phyloP scores from a whole-genome alignment of 345 rosid species.

The Draba incana region DNA sequence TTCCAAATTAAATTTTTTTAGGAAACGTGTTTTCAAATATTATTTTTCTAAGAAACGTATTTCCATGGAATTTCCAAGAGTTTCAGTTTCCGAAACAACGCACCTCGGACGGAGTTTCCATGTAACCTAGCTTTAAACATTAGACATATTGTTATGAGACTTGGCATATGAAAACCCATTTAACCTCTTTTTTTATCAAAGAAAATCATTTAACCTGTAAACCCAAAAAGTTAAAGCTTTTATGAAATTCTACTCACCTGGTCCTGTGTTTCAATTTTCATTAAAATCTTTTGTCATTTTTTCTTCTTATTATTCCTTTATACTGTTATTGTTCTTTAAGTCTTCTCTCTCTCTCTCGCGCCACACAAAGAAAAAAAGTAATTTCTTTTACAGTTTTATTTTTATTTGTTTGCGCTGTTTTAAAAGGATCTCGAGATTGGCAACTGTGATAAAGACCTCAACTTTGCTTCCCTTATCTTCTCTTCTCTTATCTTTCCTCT shows the following conservation, averaged over 20 bases:
- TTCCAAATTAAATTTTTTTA: too few relatives aligned
- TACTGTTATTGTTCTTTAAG: slow-evolving; percentile 22
- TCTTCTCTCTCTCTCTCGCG: slow-evolving; percentile 21
- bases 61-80: too few relatives aligned
- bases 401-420: slow-evolving; percentile 8
- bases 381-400: slow-evolving; percentile 25
- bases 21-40: too few relatives aligned
- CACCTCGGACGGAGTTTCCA: too few relatives aligned
- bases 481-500: slow-evolving; percentile 28
- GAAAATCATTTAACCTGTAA: not conserved
- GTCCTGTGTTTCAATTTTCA: slow-evolving; percentile 6
- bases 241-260: slow-evolving; percentile 38
- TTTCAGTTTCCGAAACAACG: too few relatives aligned
- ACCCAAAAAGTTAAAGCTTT: slow-evolving; percentile 27
- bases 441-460: slow-evolving; percentile 43
- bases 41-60: too few relatives aligned
- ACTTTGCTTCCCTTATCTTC: slow-evolving; percentile 25
- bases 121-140: too few relatives aligned
- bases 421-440: slow-evolving; percentile 52
- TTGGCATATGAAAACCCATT: not conserved
- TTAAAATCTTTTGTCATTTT: too few relatives aligned
- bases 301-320: slow-evolving; percentile 11
- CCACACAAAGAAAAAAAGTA: slow-evolving; percentile 19
- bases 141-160: not conserved
- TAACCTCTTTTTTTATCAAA: not conserved